phyloP scores from a whole-genome alignment of 768 basidiomycete genomes.

The Mycena olivaceomarginata region DNA sequence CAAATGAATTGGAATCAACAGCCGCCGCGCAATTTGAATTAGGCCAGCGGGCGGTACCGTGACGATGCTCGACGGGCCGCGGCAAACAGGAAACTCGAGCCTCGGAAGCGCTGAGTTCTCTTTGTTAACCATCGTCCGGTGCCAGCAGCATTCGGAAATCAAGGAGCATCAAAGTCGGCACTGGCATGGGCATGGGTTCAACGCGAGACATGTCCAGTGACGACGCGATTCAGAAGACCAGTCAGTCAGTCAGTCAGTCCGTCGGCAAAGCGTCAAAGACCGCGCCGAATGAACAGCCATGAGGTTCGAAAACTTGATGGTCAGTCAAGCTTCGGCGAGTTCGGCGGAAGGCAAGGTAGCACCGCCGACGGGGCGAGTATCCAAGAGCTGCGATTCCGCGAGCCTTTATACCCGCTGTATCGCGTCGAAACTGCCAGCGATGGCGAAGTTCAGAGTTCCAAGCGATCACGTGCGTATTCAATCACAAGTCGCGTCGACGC shows the following conservation, averaged over 20 bases:
- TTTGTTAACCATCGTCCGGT: background rate
- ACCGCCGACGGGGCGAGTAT: background rate
- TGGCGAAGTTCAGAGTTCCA: no score
- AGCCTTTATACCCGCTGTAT: background rate
- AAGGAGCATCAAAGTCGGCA: no score
- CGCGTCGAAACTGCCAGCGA: background rate
- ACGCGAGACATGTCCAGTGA: background rate
- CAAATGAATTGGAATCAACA: no score
- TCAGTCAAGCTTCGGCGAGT: background rate
- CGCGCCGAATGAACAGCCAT: conserved; percentile 2
- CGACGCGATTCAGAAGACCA: background rate
- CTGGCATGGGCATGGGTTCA: no score
- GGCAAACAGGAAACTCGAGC: no score
- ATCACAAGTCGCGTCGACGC: conserved; percentile 15
- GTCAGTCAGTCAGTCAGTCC: background rate
- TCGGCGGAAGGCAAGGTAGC: background rate
- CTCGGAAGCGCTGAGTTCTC: no score
- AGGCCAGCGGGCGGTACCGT: no score
- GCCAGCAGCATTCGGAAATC: background rate
- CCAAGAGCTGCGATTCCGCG: background rate
- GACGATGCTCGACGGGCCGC: no score
- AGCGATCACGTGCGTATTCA: conserved; percentile 24
- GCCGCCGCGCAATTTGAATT: no score
- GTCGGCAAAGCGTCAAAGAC: background rate
- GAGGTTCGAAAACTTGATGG: background rate